phyloP scores from a whole-genome alignment of 1,284 basidiomycete genomes.

The Ustilago trichophora region DNA sequence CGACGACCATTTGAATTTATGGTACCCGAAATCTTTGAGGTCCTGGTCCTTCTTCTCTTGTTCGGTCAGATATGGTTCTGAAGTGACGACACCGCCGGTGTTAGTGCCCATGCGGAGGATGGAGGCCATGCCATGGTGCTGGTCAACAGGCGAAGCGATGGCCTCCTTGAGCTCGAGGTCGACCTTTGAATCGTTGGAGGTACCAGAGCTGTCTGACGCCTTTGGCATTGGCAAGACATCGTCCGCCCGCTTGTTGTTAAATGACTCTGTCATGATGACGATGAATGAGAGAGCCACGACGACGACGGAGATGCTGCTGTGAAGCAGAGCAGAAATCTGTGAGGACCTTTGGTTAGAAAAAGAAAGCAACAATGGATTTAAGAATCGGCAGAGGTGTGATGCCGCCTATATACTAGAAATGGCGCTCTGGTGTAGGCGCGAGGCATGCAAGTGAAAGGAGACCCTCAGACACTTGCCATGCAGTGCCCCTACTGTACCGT shows the following conservation, averaged over 20 bases:
- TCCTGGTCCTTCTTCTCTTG: slow-evolving; percentile 36
- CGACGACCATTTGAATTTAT: slow-evolving; percentile 59
- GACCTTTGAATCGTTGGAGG: slow-evolving; percentile 28
- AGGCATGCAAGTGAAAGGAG: too few relatives aligned
- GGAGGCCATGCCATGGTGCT: slow-evolving; percentile 34
- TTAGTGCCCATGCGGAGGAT: slow-evolving; percentile 42
- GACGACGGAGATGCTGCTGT: too few relatives aligned
- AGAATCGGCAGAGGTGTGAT: too few relatives aligned
- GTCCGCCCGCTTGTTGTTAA: slow-evolving; percentile 1
- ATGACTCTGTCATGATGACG: not conserved
- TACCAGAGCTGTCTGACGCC: not conserved
- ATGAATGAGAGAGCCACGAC: too few relatives aligned
- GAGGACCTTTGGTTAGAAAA: too few relatives aligned
- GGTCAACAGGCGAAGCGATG: slow-evolving; percentile 10
- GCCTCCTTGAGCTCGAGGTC: slow-evolving; percentile 44
- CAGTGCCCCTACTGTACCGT: too few relatives aligned
- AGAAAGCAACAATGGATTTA: too few relatives aligned
- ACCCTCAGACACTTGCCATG: too few relatives aligned
- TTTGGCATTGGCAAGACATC: slow-evolving; percentile 5
- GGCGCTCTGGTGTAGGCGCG: too few relatives aligned
- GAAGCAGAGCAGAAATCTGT: too few relatives aligned
- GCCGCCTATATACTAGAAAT: too few relatives aligned
- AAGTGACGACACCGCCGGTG: slow-evolving; percentile 44
- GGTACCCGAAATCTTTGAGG: slow-evolving; percentile 35
- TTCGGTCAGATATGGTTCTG: slow-evolving; percentile 56